Percentiles rank a stretch among this genome's conserved stretches.
Conservation (phyloP, 169 alveolate species). For the Amoebophrya sp. region DNA sequence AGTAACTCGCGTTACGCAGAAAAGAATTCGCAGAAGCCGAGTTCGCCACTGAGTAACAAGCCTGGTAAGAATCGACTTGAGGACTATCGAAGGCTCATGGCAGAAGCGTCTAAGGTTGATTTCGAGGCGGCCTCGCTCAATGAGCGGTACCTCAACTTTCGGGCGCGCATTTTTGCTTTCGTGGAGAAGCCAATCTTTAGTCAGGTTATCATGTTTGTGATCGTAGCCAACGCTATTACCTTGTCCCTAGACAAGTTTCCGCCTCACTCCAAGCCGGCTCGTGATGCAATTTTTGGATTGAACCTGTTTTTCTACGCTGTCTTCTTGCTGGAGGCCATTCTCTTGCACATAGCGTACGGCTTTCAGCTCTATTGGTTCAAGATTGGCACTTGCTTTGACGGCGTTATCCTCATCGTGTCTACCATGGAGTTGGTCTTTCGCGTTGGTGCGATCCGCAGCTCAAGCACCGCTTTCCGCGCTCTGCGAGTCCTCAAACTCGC, state of each 20-base stretch:
- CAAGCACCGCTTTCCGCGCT: not conserved
- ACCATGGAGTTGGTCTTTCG: not conserved
- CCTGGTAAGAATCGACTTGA: too few relatives aligned
- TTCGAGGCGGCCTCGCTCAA: too few relatives aligned
- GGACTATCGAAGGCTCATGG: too few relatives aligned
- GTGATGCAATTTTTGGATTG: not conserved
- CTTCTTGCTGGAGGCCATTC: slow-evolving; percentile 4
- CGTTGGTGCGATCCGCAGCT: not conserved
- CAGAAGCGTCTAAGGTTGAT: too few relatives aligned
- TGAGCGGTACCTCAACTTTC: too few relatives aligned
- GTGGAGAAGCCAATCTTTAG: not conserved
- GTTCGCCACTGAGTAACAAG: too few relatives aligned
- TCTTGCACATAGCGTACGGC: slow-evolving; percentile 28
- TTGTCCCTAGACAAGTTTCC: slow-evolving; percentile 5
- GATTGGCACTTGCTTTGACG: slow-evolving; percentile 27
- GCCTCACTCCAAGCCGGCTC: not conserved
- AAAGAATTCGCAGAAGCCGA: too few relatives aligned
- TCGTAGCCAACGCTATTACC: not conserved
- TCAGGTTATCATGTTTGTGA: not conserved
- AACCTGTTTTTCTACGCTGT: slow-evolving; percentile 26
- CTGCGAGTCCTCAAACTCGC: slow-evolving; percentile 3
- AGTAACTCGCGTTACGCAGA: too few relatives aligned
- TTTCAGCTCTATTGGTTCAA: slow-evolving; percentile 14
- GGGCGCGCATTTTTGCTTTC: not conserved
- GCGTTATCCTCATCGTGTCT: not conserved